Conservation (phyloP, 75 land plant species). For the Cryptomeria japonica region DNA sequence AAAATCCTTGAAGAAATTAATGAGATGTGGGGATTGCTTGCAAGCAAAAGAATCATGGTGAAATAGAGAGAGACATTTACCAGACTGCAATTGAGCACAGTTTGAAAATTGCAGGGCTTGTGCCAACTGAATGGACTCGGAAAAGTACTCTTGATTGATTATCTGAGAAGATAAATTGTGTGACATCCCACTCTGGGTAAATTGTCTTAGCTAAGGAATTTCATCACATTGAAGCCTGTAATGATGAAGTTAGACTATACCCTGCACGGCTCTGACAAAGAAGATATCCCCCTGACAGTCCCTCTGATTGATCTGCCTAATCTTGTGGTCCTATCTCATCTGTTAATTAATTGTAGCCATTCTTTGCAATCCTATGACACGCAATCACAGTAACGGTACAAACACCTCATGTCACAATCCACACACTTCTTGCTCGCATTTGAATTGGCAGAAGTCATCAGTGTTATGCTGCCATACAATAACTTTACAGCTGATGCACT, state of each 20-base stretch:
- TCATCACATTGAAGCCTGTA: constrained; percentile 1
- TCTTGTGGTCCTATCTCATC: not conserved
- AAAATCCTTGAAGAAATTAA: not conserved
- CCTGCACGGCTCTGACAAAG: constrained; percentile 2
- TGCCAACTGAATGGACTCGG: not conserved
- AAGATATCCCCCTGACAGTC: not conserved
- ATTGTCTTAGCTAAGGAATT: not conserved
- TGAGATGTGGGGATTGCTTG: not conserved
- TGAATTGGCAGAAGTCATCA: not conserved
- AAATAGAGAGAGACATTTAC: constrained; percentile 8
- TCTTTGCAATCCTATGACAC: constrained; percentile 10
- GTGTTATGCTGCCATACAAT: not conserved
- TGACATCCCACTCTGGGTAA: constrained; percentile 9
- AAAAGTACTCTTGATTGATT: not conserved
- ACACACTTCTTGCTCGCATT: constrained; percentile 4
- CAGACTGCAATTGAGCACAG: not conserved
- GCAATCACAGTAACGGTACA: constrained; percentile 1
- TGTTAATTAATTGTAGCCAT: not conserved
- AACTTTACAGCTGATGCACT: constrained; percentile 11
- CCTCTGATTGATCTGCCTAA: not conserved
- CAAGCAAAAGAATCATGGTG: not conserved
- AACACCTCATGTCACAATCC: not conserved
- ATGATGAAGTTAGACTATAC: not conserved
- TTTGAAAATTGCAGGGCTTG: not conserved
- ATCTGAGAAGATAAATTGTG: not conserved